A percentile compares a stretch with the other conserved stretches of the same genome.
phyloP scores from a whole-genome alignment of 108 stramenopile genomes.

The Thalassiosira profunda region DNA sequence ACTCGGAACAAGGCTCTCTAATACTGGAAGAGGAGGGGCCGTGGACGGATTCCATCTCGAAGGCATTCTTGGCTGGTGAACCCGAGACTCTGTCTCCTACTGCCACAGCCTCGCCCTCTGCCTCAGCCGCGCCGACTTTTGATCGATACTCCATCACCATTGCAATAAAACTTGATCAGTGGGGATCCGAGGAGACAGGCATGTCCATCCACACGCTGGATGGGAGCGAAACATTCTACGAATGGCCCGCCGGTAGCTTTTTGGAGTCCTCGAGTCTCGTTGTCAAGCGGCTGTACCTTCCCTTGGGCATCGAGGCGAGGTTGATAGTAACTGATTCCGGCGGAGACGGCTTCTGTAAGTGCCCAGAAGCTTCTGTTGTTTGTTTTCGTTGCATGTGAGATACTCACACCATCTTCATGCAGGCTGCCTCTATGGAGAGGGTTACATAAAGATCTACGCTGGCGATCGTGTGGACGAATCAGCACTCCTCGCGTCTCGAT shows the following conservation, averaged over 20 bases:
- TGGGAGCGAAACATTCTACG: neutral
- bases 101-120: neutral
- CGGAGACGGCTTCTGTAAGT: conserved; percentile 15
- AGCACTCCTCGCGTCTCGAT: conserved; percentile 4
- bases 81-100: conserved; percentile 13
- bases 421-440: conserved; percentile 24
- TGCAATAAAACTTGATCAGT: conserved; percentile 23
- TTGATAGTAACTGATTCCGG: conserved; percentile 13
- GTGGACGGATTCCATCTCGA: neutral
- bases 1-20: conserved; percentile 6
- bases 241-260: conserved; percentile 19
- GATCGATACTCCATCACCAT: conserved; percentile 4
- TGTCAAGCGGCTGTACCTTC: conserved; percentile 7
- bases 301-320: conserved; percentile 11
- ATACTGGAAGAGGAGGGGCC: neutral
- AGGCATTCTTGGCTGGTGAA: conserved; percentile 2
- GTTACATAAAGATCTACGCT: conserved; percentile 14
- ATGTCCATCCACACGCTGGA: conserved; percentile 5
- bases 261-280: neutral
- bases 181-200: conserved; percentile 18
- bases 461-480: conserved; percentile 19
- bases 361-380: neutral
- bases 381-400: neutral
- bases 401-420: neutral
- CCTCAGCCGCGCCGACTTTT: conserved; percentile 8